Percentiles rank a stretch among this genome's conserved stretches.
Evolutionary conservation across 164 flowering plant genomes (phyloP).

Genomic region (Tinospora cordifolia): DNA sequence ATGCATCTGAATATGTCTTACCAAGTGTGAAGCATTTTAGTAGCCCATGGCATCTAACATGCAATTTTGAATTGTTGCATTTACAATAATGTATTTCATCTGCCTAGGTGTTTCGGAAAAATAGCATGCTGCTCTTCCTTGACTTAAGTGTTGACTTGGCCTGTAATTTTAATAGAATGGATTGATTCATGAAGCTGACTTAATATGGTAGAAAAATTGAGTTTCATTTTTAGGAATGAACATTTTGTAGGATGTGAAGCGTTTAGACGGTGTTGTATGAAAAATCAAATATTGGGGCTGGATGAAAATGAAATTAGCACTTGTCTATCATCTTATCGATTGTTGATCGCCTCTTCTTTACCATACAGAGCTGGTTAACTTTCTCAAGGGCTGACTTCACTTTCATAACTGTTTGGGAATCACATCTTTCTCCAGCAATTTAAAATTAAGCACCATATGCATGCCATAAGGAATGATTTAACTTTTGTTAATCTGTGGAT

Average conservation of each 20-base stretch:
- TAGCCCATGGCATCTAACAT: background rate
- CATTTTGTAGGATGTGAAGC: background rate
- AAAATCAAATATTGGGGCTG: no score
- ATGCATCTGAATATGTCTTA: no score
- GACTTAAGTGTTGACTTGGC: no score
- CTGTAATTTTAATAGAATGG: no score
- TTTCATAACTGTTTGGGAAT: background rate
- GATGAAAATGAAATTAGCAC: no score
- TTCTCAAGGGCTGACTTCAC: background rate
- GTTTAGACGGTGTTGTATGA: no score
- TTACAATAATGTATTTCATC: background rate
- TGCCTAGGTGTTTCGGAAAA: no score
- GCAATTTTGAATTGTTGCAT: background rate
- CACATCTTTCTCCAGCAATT: background rate
- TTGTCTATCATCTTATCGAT: no score
- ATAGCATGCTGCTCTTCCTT: no score
- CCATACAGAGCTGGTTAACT: background rate
- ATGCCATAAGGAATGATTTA: background rate
- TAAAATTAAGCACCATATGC: background rate
- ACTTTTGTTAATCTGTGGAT: background rate
- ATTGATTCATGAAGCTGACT: no score
- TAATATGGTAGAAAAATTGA: no score
- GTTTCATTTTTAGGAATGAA: background rate
- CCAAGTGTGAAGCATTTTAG: background rate
- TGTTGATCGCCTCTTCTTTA: no score